Base-by-base conservation (phyloP, 2,329 filamentous ascomycete species). In the Penicillium sp. region DNA sequence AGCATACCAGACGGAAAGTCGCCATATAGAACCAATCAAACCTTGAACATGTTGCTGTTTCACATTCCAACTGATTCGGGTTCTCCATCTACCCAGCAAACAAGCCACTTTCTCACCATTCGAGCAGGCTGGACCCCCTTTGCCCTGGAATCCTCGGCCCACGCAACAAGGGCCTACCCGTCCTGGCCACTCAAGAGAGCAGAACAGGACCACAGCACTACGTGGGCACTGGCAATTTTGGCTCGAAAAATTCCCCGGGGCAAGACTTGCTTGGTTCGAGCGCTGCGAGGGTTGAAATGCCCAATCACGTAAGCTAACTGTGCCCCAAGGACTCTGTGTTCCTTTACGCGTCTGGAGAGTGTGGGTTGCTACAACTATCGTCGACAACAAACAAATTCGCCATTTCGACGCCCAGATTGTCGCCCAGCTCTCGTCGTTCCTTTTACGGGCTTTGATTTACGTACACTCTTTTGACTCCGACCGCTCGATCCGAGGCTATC, bases 361-460 rank as follows among this genome's bases (percentile, higher is more conserved):
- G 28, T 16, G 13, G 28, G 35, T 33, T 42, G 26, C 55, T 45
- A 30, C 28, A 38, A 43, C 48, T 16, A 43, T 40, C 37, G 28
- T 57, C 40, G 58, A 59, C 63, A 53, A 35, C 5, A n/a, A 30
- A 25, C 25, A 42, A 33, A 4, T 22, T 48, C 52, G 42, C 58
- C 52, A 53, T 3, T 3, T 40, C 49, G 28, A 57, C 60, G 51
- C 55, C 40, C 38, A 52, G 59, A 48, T 59, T 56, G 14, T 19
- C 49, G 59, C 46, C 63, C 52, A 65, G 58, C 61, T 65, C 63
- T 48, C 54, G 59, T 63, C 67, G 51, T 60, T 67, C 66, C 10
- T 67, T 68, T 62, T 45, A 51, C 35, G 6, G 16, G 33, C 38
- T 1, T 25, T 13, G 14, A 22, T 30, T 26, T 43, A 57, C 16